Evolutionary conservation across 1,139 yeast species (phyloP).

Genomic region (Oligophagozyma castellii): DNA sequence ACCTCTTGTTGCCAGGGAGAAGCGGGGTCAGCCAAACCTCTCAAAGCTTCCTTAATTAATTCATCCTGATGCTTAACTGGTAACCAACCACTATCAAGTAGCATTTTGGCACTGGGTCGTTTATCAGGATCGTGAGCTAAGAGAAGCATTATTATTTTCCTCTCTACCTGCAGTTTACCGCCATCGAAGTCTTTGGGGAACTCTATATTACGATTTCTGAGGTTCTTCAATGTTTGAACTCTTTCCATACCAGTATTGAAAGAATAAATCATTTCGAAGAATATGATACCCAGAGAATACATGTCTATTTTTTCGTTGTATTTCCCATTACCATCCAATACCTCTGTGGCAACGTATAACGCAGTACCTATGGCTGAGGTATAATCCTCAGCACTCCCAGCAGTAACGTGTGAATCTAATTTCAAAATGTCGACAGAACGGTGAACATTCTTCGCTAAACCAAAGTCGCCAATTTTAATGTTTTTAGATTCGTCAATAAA

Average conservation of each 20-base stretch:
- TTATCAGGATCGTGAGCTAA: constrained; percentile 65
- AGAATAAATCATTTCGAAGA: constrained; percentile 85
- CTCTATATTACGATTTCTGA: constrained; percentile 43
- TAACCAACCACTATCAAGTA: constrained; percentile 66
- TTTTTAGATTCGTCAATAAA: constrained; percentile 84
- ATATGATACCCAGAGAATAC: constrained; percentile 87
- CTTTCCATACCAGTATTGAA: constrained; percentile 89
- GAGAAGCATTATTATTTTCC: constrained; percentile 47
- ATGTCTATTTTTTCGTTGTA: constrained; percentile 90
- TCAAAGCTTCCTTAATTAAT: constrained; percentile 74
- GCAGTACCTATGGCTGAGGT: constrained; percentile 92
- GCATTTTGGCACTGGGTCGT: constrained; percentile 66
- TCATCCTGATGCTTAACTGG: constrained; percentile 88
- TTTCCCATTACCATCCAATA: constrained; percentile 49
- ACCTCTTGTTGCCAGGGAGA: constrained; percentile 94
- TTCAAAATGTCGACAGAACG: constrained; percentile 28
- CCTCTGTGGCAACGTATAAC: constrained; percentile 84
- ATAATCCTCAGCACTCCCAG: constrained; percentile 46
- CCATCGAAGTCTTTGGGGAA: constrained; percentile 56
- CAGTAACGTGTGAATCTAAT: constrained; percentile 23
- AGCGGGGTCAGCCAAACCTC: constrained; percentile 74
- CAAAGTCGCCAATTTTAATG: constrained; percentile 93
- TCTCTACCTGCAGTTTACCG: constrained; percentile 40
- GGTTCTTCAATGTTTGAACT: constrained; percentile 47
- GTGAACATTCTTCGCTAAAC: constrained; percentile 77